Percentiles rank a stretch among this genome's conserved stretches.
These are phyloP conservation scores for Deakozyma indianensis DNA, from an alignment of 805 yeast genomes.

Conservation along the genomic window DNA sequence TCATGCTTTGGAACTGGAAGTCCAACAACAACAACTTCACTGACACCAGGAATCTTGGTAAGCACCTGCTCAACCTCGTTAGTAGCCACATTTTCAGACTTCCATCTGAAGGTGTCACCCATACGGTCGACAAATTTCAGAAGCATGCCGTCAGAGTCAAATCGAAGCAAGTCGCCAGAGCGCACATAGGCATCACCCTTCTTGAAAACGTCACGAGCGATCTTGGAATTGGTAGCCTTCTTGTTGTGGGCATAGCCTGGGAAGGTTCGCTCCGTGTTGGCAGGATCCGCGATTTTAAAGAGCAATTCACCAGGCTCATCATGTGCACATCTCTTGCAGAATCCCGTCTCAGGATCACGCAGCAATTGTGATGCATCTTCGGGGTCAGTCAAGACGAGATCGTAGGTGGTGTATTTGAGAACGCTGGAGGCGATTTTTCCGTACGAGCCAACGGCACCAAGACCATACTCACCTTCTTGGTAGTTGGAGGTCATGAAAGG, in stretches of 20 bases:
- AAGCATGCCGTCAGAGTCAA: constrained; percentile 53
- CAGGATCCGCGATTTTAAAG: constrained; percentile 52
- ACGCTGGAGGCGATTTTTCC: constrained; percentile 31
- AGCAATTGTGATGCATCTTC: constrained; percentile 60
- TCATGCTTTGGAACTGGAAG: constrained; percentile 81
- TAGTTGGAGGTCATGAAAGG: constrained; percentile 76
- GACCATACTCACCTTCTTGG: constrained; percentile 65
- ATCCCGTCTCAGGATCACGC: constrained; percentile 54
- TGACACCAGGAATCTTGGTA: constrained; percentile 23
- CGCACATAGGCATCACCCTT: constrained; percentile 89
- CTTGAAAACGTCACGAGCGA: constrained; percentile 55
- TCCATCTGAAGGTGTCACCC: constrained; percentile 96
- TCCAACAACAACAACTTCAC: constrained; percentile 69
- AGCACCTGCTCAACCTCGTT: constrained; percentile 75
- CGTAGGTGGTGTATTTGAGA: constrained; percentile 35
- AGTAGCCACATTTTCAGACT: constrained; percentile 87
- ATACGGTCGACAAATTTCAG: constrained; percentile 73
- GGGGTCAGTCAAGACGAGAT: constrained; percentile 61
- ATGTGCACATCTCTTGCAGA: constrained; percentile 36
- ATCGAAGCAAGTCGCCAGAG: constrained; percentile 67
- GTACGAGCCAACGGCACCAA: constrained; percentile 79
- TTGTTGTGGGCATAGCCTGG: constrained; percentile 82
- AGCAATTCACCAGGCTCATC: constrained; percentile 80
- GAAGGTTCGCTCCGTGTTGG: constrained; percentile 57
- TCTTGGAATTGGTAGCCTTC: constrained; percentile 64